Evolutionary conservation across 2,329 filamentous ascomycete species (phyloP), one percentile per base, ranked within the genome.

Genomic region (Scopulariopsis brevicaulis): DNA sequence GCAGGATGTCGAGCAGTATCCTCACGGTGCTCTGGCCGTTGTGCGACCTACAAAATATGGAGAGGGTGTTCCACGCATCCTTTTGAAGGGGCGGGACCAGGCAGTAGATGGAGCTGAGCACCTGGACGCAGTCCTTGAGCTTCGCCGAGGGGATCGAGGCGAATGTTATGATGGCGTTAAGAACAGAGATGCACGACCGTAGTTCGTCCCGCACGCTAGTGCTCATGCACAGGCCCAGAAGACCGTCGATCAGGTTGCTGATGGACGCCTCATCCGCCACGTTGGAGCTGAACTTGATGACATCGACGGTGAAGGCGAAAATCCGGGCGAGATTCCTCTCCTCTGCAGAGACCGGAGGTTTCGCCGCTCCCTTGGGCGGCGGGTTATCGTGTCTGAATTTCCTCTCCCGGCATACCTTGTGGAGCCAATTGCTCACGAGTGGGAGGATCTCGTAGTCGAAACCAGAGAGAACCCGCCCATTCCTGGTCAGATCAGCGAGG

Each of bases 211-310:
- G 75, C 34, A 79, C 75, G 55, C 78, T 84, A 1, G 87, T 90
- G 63, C 79, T 82, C 68, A 83, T 79, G 69, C 86, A 90, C 53
- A 91, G 87, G 57, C 75, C 71, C 53, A 90, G 74, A 10, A 89
- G 71, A 14, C 77, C 77, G 59, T 82, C 77, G 59, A 92, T 80
- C 57, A 91, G 71, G 3, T 75, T 74, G 56, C 77, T 77, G 22
- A 87, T 76, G 53, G 85, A 81, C 35, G 77, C 70, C 62, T 88
- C 84, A 62, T 80, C 79, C 25, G 86, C 83, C 35, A 83, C 78
- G 63, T 85, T 86, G 68, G 84, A 87, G 67, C 86, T 89, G 74
- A 89, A 91, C 66, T 89, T 90, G 72, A 89, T 83, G 57, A 89
- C 77, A 61, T 88, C 83, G 59, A 80, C 78, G 57, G 87, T 63